Conservation (phyloP, 2,329 filamentous ascomycete species). For the Colletotrichum shisoi region DNA sequence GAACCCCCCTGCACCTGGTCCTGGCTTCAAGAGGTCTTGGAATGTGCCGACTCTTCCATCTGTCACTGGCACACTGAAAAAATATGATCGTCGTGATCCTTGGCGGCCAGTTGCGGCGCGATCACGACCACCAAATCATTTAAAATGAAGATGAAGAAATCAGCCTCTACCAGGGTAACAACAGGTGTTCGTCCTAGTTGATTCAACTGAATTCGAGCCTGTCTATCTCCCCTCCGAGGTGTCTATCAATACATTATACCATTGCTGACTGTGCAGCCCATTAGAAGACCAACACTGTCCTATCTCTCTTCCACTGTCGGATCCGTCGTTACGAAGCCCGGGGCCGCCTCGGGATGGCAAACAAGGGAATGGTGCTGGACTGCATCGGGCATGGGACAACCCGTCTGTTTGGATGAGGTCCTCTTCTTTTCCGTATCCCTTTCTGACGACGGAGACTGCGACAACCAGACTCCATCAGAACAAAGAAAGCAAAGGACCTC, state of each 20-base stretch:
- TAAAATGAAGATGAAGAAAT: too few relatives aligned
- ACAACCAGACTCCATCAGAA: conserved; percentile 5
- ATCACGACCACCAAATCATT: conserved; percentile 15
- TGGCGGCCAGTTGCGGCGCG: conserved; percentile 30
- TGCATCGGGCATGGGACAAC: conserved; percentile 15
- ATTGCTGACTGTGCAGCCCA: conserved; percentile 8
- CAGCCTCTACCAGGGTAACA: not conserved
- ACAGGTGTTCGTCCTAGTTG: conserved; percentile 4
- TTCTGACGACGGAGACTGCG: conserved; percentile 19
- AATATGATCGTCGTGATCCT: conserved; percentile 33
- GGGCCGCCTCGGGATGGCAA: conserved; percentile 24
- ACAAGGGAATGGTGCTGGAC: conserved; percentile 1
- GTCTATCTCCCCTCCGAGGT: not conserved
- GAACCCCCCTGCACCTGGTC: conserved; percentile 35
- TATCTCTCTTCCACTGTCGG: not conserved
- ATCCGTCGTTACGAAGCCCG: conserved; percentile 20
- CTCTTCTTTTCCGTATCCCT: conserved; percentile 7
- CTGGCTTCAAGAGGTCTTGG: conserved; percentile 30
- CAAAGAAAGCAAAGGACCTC: conserved; percentile 29
- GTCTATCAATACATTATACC: conserved; percentile 9
- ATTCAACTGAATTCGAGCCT: conserved; percentile 3
- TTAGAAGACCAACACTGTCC: not conserved
- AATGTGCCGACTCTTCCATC: conserved; percentile 39
- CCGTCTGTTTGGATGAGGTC: conserved; percentile 11
- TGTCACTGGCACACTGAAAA: conserved; percentile 20